Base-by-base conservation (phyloP, 2,329 filamentous ascomycete genomes). In the Ceratocystis ficicola region DNA sequence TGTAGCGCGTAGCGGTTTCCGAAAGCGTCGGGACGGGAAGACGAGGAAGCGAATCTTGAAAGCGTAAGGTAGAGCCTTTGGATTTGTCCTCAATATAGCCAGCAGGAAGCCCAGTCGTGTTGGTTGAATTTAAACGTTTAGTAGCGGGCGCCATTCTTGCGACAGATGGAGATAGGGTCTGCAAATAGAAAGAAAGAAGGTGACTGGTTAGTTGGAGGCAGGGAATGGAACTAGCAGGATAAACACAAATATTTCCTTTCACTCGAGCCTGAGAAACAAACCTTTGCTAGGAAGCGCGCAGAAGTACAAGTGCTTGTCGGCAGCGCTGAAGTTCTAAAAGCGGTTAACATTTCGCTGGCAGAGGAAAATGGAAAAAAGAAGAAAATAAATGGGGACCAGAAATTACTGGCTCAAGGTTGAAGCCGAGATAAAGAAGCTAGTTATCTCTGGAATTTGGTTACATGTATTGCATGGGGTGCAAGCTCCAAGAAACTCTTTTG, bases 1-100 rank as follows among this genome's bases (percentile, higher is more conserved):
- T 80, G 75, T 95, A 95, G 69, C 89, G 86, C 69, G 84, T 81
- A 46, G 88, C 83, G 5, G 89, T 94, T 78, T 94, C 89, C 73
- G 93, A 85, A 70, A 95, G 86, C 0, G 87, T 86, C 10, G 89
- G 89, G 3, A 94, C 88, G 15, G 90, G 89, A 32, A 95, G 81
- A 46, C 81, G 82, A 57, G 89, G 89, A 41, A 95, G 83, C n/a
- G 88, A 93, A 46, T 92, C 88, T 74, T 95, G 88, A 75, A 88
- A 95, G 71, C 90, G 84, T 71, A 94, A 81, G 88, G 90, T 94
- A 60, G 84, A 80, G 65, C 88, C 89, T 75, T 90, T 92, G 72
- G 85, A 85, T 72, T 81, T 81, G 76, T 94, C 89, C 77, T 94
- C 90, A 72, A 81, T 84, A 77, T 94, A 93, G 71, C 86, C 89